These are phyloP conservation scores for Sarocladium brachiariae DNA, from an alignment of 2,329 filamentous ascomycete species.

Conservation along the genomic window DNA sequence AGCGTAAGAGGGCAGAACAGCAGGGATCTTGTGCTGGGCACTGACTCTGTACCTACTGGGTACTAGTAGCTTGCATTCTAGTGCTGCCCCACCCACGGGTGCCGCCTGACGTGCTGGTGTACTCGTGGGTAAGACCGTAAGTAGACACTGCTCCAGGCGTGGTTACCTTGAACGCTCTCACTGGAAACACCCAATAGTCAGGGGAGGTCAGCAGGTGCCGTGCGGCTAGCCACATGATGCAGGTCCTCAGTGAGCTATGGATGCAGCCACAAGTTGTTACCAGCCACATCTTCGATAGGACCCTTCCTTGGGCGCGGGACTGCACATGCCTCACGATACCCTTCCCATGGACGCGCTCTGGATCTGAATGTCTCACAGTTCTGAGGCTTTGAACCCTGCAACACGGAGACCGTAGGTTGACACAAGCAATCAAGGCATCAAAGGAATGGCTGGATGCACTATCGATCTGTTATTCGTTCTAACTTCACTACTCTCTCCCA, in stretches of 20 bases:
- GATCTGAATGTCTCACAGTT: too few species aligned
- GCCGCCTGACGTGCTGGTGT: constrained; percentile 2
- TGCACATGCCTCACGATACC: too few species aligned
- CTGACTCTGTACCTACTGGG: background rate
- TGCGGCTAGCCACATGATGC: constrained; percentile 8
- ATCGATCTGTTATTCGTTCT: background rate
- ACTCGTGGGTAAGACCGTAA: too few species aligned
- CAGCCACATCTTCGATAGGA: background rate
- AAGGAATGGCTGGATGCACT: too few species aligned
- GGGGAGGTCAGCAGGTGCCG: background rate
- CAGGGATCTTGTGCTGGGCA: background rate
- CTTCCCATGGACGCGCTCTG: too few species aligned
- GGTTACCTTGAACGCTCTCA: background rate
- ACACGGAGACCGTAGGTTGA: too few species aligned
- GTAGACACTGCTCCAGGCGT: background rate
- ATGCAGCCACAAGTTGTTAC: too few species aligned
- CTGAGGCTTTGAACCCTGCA: too few species aligned
- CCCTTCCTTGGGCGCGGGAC: too few species aligned
- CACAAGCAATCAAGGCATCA: too few species aligned
- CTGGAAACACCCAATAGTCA: background rate
- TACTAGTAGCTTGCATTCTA: background rate
- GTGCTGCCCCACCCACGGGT: constrained; percentile 1
- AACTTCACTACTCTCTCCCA: too few species aligned
- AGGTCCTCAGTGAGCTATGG: background rate
- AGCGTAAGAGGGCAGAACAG: background rate